Conservation (phyloP, 805 yeast genomes). For the Candida adriatica region DNA sequence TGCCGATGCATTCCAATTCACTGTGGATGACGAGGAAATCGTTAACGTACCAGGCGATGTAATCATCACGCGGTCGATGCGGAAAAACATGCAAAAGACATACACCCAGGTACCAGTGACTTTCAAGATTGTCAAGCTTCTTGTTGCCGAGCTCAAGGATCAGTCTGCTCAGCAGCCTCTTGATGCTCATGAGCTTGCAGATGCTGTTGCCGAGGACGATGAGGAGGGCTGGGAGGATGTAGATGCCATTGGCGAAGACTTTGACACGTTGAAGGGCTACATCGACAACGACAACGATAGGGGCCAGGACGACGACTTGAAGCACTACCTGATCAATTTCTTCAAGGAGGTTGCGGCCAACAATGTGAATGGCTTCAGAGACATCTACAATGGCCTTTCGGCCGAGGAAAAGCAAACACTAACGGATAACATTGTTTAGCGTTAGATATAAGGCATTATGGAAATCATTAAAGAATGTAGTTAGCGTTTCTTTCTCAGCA, state of each 20-base stretch:
- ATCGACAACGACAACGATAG: conserved; percentile 35
- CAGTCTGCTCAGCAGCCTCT: conserved; percentile 32
- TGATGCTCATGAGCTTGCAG: conserved; percentile 36
- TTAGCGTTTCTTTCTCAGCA: conserved; percentile 28
- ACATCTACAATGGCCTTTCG: conserved; percentile 33
- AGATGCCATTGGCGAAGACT: conserved; percentile 60
- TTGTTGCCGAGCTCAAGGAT: conserved; percentile 61
- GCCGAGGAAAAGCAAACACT: conserved; percentile 41
- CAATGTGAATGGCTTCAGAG: conserved; percentile 44
- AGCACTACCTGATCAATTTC: conserved; percentile 39
- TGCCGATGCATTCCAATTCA: conserved; percentile 37
- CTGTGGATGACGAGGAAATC: conserved; percentile 73
- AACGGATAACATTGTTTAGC: conserved; percentile 43
- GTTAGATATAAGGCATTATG: conserved; percentile 14
- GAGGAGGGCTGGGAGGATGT: conserved; percentile 71
- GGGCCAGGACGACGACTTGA: conserved; percentile 12
- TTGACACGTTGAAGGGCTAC: conserved; percentile 54
- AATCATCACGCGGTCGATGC: conserved; percentile 85
- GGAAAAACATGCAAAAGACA: conserved; percentile 39
- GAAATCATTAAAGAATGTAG: background rate
- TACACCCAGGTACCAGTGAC: conserved; percentile 64
- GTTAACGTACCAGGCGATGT: conserved; percentile 48
- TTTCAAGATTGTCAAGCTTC: conserved; percentile 63
- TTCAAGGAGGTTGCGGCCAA: conserved; percentile 38
- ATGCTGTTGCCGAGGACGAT: conserved; percentile 57